Evolutionary conservation across 1,284 basidiomycete genomes (phyloP), one percentile per base, ranked within the genome.

Genomic region (Meira nashicola): DNA sequence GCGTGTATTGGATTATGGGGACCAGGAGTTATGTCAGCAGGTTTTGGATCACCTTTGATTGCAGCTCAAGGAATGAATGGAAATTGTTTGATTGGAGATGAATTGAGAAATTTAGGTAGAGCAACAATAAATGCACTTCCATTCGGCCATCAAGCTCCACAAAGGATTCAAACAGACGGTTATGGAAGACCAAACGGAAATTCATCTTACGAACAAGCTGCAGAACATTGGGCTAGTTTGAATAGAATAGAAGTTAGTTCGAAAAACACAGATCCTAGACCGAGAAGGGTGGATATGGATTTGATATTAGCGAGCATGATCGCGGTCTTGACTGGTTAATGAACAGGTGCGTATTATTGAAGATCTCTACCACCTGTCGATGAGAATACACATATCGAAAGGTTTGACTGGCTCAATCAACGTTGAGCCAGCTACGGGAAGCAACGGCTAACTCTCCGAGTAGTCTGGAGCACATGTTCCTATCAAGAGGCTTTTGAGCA

Each of bases 51-150:
- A 48, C 46, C 46, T 14, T 23, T 21, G 17, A 8, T 23, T 5
- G 14, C 46, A 17, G 46, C 46, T n/a, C n/a, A n/a, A 33, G 46
- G 46, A 12, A 15, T 48, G 14, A 48, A 48, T 48, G 12, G 46
- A 48, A 21, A 21, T 25, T 48, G 46, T 48, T 14, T 23, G 21
- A 48, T 48, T 8, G 46, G 46, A 9, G 46, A 48, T 25, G 46
- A 48, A 25, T 25, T 48, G 17, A 4, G 17, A 2, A 48, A 48
- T 48, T 25, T 48, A 25, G 46, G 46, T 17, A 48, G 23, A 25
- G 23, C 23, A 14, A 48, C 17, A 14, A 48, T 48, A 3, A 48
- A 19, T 15, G 17, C 46, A 3, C 5, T 48, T 14, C 12, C n/a
- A 25, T 5, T 8, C 2, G 23, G 17, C 5, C 17, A 21, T 21